Evolutionary conservation across 345 rosid species (phyloP), one percentile per base, ranked within the genome.

Genomic region (Euphorbia lathyris): DNA sequence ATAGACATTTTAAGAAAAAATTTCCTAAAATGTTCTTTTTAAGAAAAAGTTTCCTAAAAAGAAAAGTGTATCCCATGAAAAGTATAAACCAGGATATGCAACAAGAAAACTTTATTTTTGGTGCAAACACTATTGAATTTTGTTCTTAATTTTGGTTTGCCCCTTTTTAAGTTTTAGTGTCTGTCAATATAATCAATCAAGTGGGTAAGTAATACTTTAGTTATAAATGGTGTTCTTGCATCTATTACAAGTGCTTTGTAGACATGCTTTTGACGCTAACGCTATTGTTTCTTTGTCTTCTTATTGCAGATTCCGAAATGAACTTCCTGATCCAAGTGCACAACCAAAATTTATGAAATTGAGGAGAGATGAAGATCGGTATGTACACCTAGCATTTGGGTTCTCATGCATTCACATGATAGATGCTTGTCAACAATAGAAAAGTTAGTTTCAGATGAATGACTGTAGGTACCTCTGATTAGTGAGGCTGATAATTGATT

Each of bases 271-370:
- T 22, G 22, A 34, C 23, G n/a, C 45, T 76, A 61, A 74, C 56
- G 50, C 53, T 23, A 27, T 32, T 22, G 48, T 70, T 32, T 43
- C 32, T 47, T 67, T 67, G 70, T 55, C 26, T 72, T 43, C 66
- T 62, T 55, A 66, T 67, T 76, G 58, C 76, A 95, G 99, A 80
- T 95, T 95, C 67, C 92, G 98, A 29, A 95, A 95, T 80, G 98
- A 92, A 80, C 99, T 95, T 48, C 99, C 99, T 67, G 97, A 95
- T 79, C 92, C 99, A 51, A 87, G 86, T 79, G 96, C 96, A 3
- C 99, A 87, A 70, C 91, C 86, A 52, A 95, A 95, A 84, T 84
- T 90, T 27, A 90, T 95, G 99, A 67, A 86, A 29, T 38, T 90
- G 75, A 88, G 86, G 85, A 86, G 81, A 36, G 98, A 95, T 72